Percentiles rank a stretch among this genome's conserved stretches.
Evolutionary conservation across 164 flowering plant genomes (phyloP).

Genomic region (Akebia trifoliata): DNA sequence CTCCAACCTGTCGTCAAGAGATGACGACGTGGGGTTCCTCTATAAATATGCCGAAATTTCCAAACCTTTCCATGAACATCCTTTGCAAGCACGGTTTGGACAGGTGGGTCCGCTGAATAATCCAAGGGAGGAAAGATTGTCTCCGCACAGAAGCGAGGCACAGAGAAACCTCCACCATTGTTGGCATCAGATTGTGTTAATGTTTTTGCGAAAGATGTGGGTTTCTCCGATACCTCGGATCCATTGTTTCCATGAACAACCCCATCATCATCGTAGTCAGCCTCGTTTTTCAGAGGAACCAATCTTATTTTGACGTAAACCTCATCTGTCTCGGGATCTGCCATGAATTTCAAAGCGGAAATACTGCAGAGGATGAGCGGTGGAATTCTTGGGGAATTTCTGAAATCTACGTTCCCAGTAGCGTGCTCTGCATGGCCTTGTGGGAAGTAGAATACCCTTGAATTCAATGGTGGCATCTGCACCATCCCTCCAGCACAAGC

Average conservation of each 20-base stretch:
- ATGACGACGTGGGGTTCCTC: constrained; percentile 94
- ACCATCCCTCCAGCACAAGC: constrained; percentile 98
- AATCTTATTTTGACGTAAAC: constrained; percentile 65
- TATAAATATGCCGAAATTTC: constrained; percentile 91
- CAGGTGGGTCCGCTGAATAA: constrained; percentile 84
- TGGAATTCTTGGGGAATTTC: constrained; percentile 29
- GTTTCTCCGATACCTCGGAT: constrained; percentile 47
- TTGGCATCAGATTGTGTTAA: constrained; percentile 96
- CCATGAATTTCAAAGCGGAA: constrained; percentile 54
- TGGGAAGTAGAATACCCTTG: constrained; percentile 80
- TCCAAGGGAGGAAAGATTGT: constrained; percentile 92
- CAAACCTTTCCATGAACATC: constrained; percentile 91
- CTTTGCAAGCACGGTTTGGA: constrained; percentile 77
- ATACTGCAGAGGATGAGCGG: constrained; percentile 60
- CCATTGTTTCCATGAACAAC: constrained; percentile 21
- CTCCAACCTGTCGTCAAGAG: constrained; percentile 97
- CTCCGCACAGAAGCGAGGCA: constrained; percentile 94
- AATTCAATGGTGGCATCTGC: constrained; percentile 74
- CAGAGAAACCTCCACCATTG: constrained; percentile 96
- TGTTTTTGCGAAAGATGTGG: constrained; percentile 82
- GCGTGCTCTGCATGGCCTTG: constrained; percentile 94
- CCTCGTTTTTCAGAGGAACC: constrained; percentile 39
- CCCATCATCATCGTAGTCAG: constrained; percentile 35
- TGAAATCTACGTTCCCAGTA: constrained; percentile 41
- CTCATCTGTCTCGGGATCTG: constrained; percentile 85